Evolutionary conservation across 495 filamentous ascomycete species (phyloP).

Genomic region (Talaromyces liani): DNA sequence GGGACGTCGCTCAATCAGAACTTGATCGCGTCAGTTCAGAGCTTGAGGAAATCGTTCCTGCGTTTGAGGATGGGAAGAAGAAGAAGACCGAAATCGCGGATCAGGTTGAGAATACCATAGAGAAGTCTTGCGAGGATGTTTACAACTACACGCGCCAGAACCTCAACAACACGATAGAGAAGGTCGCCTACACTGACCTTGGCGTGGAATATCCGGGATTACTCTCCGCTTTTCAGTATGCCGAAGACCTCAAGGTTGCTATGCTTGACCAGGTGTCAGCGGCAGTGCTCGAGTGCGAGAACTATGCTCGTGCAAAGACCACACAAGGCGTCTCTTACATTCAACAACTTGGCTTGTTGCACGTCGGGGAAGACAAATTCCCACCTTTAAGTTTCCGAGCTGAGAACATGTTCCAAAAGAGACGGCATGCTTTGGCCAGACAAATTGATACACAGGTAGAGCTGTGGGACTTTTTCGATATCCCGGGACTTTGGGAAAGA

Average conservation of each 20-base stretch:
- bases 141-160: constrained; percentile 73
- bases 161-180: constrained; percentile 61
- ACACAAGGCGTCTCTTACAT: constrained; percentile 78
- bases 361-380: constrained; percentile 77
- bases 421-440: constrained; percentile 69
- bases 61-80: constrained; percentile 74
- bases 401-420: constrained; percentile 85
- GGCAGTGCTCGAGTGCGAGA: constrained; percentile 72
- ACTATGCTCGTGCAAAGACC: constrained; percentile 71
- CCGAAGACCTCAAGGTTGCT: constrained; percentile 83
- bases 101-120: constrained; percentile 71
- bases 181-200: constrained; percentile 67
- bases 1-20: constrained; percentile 77
- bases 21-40: constrained; percentile 77
- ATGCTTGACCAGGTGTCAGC: constrained; percentile 82
- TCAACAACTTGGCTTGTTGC: constrained; percentile 77
- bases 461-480: constrained; percentile 87
- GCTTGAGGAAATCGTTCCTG: constrained; percentile 73
- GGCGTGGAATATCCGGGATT: constrained; percentile 82
- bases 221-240: constrained; percentile 80
- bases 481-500: constrained; percentile 69
- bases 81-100: constrained; percentile 77
- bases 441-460: constrained; percentile 85
- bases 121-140: constrained; percentile 74
- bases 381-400: constrained; percentile 75